Evolutionary conservation across 768 basidiomycete genomes (phyloP).

Genomic region (Lactifluus piperatus): DNA sequence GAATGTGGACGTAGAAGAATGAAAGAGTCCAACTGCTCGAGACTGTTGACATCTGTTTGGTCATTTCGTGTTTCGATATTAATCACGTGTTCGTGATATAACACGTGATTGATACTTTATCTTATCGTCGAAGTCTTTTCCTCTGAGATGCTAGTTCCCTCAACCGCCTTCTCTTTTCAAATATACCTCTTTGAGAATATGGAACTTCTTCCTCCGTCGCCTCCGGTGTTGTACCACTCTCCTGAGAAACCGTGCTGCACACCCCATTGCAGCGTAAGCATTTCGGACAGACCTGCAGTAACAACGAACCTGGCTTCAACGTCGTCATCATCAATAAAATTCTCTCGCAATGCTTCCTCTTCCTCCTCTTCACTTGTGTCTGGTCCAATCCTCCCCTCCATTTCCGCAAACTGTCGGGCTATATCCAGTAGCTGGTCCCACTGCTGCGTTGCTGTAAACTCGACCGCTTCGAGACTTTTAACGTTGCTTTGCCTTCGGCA

Average conservation of each 20-base stretch:
- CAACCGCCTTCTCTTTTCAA: slow-evolving; percentile 13
- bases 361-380: slow-evolving; percentile 38
- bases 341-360: slow-evolving; percentile 26
- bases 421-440: slow-evolving; percentile 38
- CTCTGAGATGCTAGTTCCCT: background rate
- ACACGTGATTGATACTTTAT: background rate
- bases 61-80: background rate
- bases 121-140: background rate
- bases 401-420: slow-evolving; percentile 31
- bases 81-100: slow-evolving; percentile 18
- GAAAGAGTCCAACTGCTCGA: background rate
- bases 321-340: slow-evolving; percentile 28
- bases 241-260: background rate
- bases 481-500: slow-evolving; percentile 28
- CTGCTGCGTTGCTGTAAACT: slow-evolving; percentile 33
- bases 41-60: slow-evolving; percentile 16
- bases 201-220: background rate
- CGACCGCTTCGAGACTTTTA: slow-evolving; percentile 31
- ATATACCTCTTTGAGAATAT: background rate
- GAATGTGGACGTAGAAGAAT: background rate
- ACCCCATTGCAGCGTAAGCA: background rate
- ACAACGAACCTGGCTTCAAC: slow-evolving; percentile 6
- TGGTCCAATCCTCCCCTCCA: slow-evolving; percentile 30
- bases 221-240: background rate
- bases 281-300: background rate